Conservation (phyloP, 768 basidiomycete species). For the Piloderma croceum region DNA sequence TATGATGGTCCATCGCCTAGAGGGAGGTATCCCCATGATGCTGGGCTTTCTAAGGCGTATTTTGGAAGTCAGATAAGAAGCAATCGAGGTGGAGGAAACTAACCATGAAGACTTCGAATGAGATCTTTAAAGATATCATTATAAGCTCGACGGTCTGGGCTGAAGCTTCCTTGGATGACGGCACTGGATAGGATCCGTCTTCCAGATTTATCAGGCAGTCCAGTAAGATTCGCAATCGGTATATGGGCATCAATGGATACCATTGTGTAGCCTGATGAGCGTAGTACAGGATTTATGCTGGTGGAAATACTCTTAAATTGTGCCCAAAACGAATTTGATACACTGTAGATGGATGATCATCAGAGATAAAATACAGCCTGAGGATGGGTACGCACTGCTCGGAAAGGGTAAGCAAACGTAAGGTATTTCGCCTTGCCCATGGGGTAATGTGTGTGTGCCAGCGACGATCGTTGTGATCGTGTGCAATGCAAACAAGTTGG, state of each 20-base stretch:
- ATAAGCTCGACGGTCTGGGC: conserved; percentile 31
- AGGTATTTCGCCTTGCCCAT: conserved; percentile 33
- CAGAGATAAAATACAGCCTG: background rate
- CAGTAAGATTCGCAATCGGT: conserved; percentile 29
- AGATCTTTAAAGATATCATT: conserved; percentile 29
- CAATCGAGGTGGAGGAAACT: background rate
- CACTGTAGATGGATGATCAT: conserved; percentile 15
- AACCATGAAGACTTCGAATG: conserved; percentile 27
- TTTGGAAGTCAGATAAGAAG: too few species aligned
- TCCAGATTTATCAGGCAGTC: conserved; percentile 17
- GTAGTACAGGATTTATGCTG: conserved; percentile 23
- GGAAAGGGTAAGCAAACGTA: conserved; percentile 35
- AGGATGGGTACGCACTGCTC: conserved; percentile 32
- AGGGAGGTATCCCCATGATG: conserved; percentile 32
- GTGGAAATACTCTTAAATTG: conserved; percentile 27
- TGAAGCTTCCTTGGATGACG: conserved; percentile 38
- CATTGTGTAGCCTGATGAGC: conserved; percentile 28
- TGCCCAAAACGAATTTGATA: conserved; percentile 25
- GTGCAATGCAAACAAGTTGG: conserved; percentile 37
- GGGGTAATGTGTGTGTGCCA: conserved; percentile 30
- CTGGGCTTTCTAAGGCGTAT: conserved; percentile 32
- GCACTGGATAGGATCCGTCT: conserved; percentile 29
- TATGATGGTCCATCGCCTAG: conserved; percentile 20
- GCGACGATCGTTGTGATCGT: conserved; percentile 27
- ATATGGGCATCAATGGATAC: conserved; percentile 33